phyloP scores from a whole-genome alignment of 805 yeast species.

The Candida endomychidarum region DNA sequence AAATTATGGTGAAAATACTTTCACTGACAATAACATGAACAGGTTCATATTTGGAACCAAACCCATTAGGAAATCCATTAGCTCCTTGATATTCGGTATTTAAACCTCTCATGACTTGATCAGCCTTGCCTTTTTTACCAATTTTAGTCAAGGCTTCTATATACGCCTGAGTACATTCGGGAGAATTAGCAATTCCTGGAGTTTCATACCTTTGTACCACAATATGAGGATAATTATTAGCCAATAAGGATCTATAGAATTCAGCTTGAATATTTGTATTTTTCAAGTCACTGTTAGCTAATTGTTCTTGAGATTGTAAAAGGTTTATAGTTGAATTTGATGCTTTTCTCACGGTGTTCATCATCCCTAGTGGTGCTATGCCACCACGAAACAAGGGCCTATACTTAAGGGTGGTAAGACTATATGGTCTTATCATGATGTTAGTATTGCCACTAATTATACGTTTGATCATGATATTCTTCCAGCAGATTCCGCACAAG shows the following conservation, averaged over 20 bases:
- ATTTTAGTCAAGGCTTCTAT: conserved; percentile 75
- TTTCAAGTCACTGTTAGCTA: conserved; percentile 74
- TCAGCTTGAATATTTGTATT: conserved; percentile 77
- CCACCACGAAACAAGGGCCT: neutral
- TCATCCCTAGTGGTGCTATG: neutral
- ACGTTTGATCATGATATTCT: conserved; percentile 1
- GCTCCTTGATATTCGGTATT: conserved; percentile 27
- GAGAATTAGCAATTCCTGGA: conserved; percentile 83
- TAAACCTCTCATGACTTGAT: conserved; percentile 41
- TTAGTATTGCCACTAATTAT: neutral
- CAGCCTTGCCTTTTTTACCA: conserved; percentile 80
- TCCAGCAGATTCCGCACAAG: conserved; percentile 5
- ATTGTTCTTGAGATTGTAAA: conserved; percentile 61
- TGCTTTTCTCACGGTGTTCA: conserved; percentile 8
- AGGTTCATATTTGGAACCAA: conserved; percentile 77
- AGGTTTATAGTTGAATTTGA: conserved; percentile 18
- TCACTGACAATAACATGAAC: conserved; percentile 93
- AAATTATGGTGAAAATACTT: conserved; percentile 69
- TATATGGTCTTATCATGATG: neutral
- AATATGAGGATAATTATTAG: conserved; percentile 89
- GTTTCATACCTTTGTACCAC: conserved; percentile 94
- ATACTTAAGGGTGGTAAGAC: neutral
- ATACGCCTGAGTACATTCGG: conserved; percentile 77
- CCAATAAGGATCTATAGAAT: conserved; percentile 72
- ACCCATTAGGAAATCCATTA: conserved; percentile 29